phyloP scores from a whole-genome alignment of 2,329 filamentous ascomycete species.

The Penicillium sp. region DNA sequence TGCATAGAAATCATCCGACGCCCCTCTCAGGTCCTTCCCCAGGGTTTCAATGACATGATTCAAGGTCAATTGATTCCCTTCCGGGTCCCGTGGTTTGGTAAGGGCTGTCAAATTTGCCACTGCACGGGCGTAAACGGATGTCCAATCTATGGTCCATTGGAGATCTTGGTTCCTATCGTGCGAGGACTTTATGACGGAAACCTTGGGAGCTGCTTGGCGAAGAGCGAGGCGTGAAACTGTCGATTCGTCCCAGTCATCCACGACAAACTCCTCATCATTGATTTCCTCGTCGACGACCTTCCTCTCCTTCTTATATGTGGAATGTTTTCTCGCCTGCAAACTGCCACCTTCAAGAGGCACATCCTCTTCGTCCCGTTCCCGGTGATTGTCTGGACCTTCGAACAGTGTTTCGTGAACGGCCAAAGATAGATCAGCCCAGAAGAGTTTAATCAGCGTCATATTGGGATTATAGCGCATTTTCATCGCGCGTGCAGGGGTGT shows the following conservation, averaged over 20 bases:
- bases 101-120: conserved; percentile 13
- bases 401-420: conserved; percentile 38
- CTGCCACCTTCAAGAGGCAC: conserved; percentile 12
- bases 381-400: conserved; percentile 13
- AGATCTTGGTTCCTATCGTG: conserved; percentile 10
- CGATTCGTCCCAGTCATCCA: conserved; percentile 39
- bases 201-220: conserved; percentile 8
- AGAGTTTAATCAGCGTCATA: conserved; percentile 36
- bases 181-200: conserved; percentile 1
- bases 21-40: conserved; percentile 7
- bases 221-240: conserved; percentile 6
- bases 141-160: conserved; percentile 32
- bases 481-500: conserved; percentile 16
- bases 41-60: conserved; percentile 25
- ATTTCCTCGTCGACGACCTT: conserved; percentile 10
- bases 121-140: conserved; percentile 27
- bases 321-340: conserved; percentile 24
- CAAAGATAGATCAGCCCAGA: conserved; percentile 33
- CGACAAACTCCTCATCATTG: conserved; percentile 33
- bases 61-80: conserved; percentile 13
- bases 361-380: conserved; percentile 13
- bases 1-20: conserved; percentile 6
- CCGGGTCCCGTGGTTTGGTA: not conserved
- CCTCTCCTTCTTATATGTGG: conserved; percentile 8
- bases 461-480: conserved; percentile 20